phyloP scores from a whole-genome alignment of 805 yeast genomes.

The Starmerella bacillaris region DNA sequence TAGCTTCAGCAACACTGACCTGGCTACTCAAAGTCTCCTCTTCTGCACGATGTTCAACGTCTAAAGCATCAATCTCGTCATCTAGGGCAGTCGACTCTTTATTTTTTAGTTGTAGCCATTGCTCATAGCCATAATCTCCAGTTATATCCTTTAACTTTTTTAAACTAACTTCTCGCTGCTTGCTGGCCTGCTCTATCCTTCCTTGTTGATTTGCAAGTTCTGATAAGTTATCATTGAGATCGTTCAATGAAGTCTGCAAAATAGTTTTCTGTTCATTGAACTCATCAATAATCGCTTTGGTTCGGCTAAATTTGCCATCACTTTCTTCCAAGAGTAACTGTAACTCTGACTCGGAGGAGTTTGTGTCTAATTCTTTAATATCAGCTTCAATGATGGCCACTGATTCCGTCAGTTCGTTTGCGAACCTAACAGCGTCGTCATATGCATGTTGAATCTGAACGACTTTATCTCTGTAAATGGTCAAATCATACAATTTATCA shows the following conservation, averaged over 20 bases:
- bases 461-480: constrained; percentile 6
- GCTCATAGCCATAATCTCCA: not conserved
- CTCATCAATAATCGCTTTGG: constrained; percentile 1
- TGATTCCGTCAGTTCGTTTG: constrained; percentile 2
- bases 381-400: constrained; percentile 2
- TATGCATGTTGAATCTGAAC: constrained; percentile 4
- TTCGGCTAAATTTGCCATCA: constrained; percentile 1
- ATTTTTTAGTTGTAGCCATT: not conserved
- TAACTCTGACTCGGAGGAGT: constrained; percentile 2
- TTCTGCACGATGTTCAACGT: constrained; percentile 17
- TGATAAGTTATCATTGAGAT: constrained; percentile 2
- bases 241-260: constrained; percentile 2
- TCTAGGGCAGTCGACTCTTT: not conserved
- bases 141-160: not conserved
- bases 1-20: constrained; percentile 17
- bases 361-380: not conserved
- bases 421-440: constrained; percentile 2
- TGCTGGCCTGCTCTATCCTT: constrained; percentile 7
- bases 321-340: constrained; percentile 2
- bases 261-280: constrained; percentile 25
- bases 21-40: constrained; percentile 19
- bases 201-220: constrained; percentile 9
- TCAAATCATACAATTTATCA: constrained; percentile 29
- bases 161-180: constrained; percentile 1
- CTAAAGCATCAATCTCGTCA: constrained; percentile 8